These are phyloP conservation scores for Castanea crenata DNA, from an alignment of 306 rosid genomes.

Conservation along the genomic window DNA sequence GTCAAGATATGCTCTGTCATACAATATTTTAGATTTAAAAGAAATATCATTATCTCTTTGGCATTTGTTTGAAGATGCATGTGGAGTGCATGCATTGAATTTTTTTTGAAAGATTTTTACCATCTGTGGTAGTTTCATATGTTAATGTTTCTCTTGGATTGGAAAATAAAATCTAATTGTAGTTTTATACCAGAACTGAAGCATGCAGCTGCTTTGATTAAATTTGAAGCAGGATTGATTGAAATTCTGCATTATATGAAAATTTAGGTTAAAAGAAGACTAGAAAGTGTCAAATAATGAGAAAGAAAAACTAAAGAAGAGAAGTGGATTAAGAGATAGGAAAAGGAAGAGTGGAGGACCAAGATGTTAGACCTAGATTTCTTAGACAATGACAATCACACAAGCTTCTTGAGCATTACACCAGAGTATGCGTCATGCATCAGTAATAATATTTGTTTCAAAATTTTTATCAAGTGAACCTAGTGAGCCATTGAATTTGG, in stretches of 20 bases:
- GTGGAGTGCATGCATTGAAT: neutral
- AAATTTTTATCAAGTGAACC: neutral
- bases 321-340: neutral
- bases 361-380: neutral
- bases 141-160: neutral
- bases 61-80: slow-evolving; percentile 3
- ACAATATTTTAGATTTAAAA: neutral
- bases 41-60: neutral
- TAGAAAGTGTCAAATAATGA: neutral
- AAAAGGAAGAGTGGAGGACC: neutral
- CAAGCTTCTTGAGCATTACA: neutral
- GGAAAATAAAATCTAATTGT: neutral
- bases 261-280: too few species aligned
- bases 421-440: neutral
- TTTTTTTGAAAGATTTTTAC: neutral
- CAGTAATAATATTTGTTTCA: neutral
- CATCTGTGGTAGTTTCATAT: neutral
- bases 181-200: neutral
- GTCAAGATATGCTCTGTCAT: slow-evolving; percentile 36
- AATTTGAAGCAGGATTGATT: neutral
- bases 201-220: neutral
- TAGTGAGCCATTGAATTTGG: neutral
- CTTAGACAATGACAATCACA: neutral
- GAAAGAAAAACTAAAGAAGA: neutral
- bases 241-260: neutral